Percentiles rank a stretch among this genome's conserved stretches.
Evolutionary conservation across 2,329 filamentous ascomycete species (phyloP).

Genomic region (Hymenotorrendiella dingleyae): DNA sequence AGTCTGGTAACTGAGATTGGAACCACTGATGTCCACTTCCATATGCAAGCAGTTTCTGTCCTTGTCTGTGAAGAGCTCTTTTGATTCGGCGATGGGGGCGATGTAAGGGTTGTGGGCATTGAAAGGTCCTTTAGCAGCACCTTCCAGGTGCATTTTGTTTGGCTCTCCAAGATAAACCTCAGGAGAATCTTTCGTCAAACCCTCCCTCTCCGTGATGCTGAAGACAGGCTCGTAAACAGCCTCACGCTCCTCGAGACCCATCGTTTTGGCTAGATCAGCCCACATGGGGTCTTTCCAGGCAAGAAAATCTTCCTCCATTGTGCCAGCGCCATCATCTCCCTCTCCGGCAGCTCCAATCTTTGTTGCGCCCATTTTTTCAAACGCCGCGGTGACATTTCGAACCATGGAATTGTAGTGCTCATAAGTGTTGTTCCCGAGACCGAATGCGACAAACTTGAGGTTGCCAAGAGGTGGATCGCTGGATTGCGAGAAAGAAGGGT

Average conservation of each 20-base stretch:
- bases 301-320: constrained; percentile 99
- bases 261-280: constrained; percentile 72
- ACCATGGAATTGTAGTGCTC: constrained; percentile 99
- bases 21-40: constrained; percentile 86
- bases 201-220: constrained; percentile 69
- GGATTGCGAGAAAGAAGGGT: constrained; percentile 72
- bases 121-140: constrained; percentile 77
- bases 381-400: constrained; percentile 75
- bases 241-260: constrained; percentile 91
- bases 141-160: constrained; percentile 91
- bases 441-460: constrained; percentile 91
- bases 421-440: constrained; percentile 98
- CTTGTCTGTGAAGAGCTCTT: constrained; percentile 82
- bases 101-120: constrained; percentile 97
- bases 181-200: constrained; percentile 65
- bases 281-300: constrained; percentile 99
- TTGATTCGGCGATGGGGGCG: constrained; percentile 85
- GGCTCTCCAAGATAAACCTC: constrained; percentile 93
- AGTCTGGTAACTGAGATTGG: constrained; percentile 88
- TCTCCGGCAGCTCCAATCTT: constrained; percentile 86
- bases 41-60: constrained; percentile 94
- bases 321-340: constrained; percentile 95
- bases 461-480: constrained; percentile 68
- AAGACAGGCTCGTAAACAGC: constrained; percentile 94
- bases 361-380: constrained; percentile 76